A percentile compares a stretch with the other conserved stretches of the same genome.
Evolutionary conservation across 2,329 filamentous ascomycete species (phyloP).

Genomic region (Ophiostoma sp.): DNA sequence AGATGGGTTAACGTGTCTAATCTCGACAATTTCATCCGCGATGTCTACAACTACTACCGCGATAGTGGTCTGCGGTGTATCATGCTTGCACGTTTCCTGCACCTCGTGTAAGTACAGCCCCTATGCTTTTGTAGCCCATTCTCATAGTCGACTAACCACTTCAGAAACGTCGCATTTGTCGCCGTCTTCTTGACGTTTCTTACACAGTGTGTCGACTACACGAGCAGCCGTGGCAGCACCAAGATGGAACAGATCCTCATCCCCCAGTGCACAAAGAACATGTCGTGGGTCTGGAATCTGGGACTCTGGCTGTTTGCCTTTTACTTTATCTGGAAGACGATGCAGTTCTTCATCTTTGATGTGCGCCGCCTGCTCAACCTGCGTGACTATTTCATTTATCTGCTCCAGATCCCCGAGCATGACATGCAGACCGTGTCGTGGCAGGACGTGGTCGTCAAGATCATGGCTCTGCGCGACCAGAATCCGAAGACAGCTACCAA

Average conservation of each 20-base stretch:
- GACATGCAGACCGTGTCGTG: slow-evolving; percentile 94
- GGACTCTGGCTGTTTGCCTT: slow-evolving; percentile 79
- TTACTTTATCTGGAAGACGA: slow-evolving; percentile 75
- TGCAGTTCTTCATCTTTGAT: slow-evolving; percentile 64
- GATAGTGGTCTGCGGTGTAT: slow-evolving; percentile 84
- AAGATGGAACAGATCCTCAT: slow-evolving; percentile 53
- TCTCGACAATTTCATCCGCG: slow-evolving; percentile 77
- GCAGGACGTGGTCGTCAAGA: slow-evolving; percentile 80
- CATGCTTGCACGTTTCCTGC: slow-evolving; percentile 62
- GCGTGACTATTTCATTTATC: slow-evolving; percentile 77
- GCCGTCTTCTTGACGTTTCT: slow-evolving; percentile 78
- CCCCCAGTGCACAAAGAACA: slow-evolving; percentile 67
- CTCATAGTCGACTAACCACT: no score
- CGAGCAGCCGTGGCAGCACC: slow-evolving; percentile 61
- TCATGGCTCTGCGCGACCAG: slow-evolving; percentile 77
- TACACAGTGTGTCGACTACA: slow-evolving; percentile 79
- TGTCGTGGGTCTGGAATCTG: slow-evolving; percentile 71
- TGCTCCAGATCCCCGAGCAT: slow-evolving; percentile 72
- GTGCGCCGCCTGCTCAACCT: slow-evolving; percentile 68
- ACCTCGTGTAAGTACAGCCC: slow-evolving; percentile 48
- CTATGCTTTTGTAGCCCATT: no score
- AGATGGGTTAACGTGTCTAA: slow-evolving; percentile 89
- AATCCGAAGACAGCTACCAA: slow-evolving; percentile 72
- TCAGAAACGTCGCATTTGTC: slow-evolving; percentile 67
- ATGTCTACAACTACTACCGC: slow-evolving; percentile 80